Percentiles rank a stretch among this genome's conserved stretches.
These are phyloP conservation scores for Fusarium setosum DNA, from an alignment of 2,329 filamentous ascomycete species.

Conservation along the genomic window DNA sequence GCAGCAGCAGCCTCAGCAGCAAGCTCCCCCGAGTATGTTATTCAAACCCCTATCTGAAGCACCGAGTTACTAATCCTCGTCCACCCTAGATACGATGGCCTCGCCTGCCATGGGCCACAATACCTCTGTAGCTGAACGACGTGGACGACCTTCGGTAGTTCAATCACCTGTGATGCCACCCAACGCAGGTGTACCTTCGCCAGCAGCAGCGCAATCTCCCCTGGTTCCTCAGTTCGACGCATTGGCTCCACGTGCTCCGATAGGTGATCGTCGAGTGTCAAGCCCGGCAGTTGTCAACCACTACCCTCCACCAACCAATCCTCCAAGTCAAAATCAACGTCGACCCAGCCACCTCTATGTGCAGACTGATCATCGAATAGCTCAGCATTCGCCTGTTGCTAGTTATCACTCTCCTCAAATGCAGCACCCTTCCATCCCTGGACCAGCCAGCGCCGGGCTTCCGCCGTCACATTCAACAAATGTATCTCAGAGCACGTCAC, in stretches of 20 bases:
- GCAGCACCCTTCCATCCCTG: constrained; percentile 3
- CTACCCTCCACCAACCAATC: constrained; percentile 5
- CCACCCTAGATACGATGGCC: constrained; percentile 16
- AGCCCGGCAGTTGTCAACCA: constrained; percentile 11
- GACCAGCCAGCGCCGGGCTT: constrained; percentile 12
- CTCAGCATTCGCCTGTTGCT: neutral
- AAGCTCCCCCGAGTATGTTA: constrained; percentile 24
- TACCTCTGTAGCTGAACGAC: constrained; percentile 9
- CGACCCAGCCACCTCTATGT: constrained; percentile 10
- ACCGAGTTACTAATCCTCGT: constrained; percentile 11
- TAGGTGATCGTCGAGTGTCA: constrained; percentile 6
- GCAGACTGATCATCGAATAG: constrained; percentile 4
- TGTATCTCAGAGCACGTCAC: constrained; percentile 10
- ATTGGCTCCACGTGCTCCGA: neutral
- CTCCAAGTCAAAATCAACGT: constrained; percentile 8
- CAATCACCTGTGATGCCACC: constrained; percentile 14
- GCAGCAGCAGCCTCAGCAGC: constrained; percentile 5
- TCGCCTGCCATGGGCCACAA: constrained; percentile 23
- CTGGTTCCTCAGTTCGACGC: constrained; percentile 16
- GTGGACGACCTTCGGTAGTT: constrained; percentile 3
- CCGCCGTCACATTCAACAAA: neutral
- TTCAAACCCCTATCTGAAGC: neutral
- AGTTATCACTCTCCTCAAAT: constrained; percentile 18
- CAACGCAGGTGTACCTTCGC: constrained; percentile 2
- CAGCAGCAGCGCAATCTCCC: constrained; percentile 10